Evolutionary conservation across 495 filamentous ascomycete species (phyloP).

Genomic region (Lasiosphaeria miniovina): DNA sequence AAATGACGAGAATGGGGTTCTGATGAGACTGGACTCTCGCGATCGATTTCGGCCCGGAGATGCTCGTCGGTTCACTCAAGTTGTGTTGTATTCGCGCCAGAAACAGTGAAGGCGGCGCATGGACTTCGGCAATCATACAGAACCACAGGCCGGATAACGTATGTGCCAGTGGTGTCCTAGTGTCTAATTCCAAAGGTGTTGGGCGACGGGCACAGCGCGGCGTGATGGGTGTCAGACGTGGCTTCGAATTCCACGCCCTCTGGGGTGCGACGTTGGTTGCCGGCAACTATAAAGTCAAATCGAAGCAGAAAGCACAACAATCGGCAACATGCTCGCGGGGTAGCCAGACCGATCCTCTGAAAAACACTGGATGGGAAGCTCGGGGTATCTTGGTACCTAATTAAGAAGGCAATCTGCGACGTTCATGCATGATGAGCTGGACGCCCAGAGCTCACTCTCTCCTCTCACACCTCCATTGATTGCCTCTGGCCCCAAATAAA

Average conservation of each 20-base stretch:
- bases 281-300: no score
- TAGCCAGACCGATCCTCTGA: neutral
- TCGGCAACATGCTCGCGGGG: neutral
- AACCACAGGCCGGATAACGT: no score
- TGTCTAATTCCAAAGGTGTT: no score
- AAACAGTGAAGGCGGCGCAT: no score
- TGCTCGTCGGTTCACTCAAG: no score
- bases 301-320: neutral
- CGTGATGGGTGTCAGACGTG: no score
- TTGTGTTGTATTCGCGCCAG: no score
- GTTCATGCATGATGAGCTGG: slow-evolving; percentile 36
- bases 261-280: no score
- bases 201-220: no score
- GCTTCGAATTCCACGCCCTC: no score
- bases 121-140: no score
- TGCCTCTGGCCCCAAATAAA: slow-evolving; percentile 3
- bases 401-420: slow-evolving; percentile 12
- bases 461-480: neutral
- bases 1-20: slow-evolving; percentile 22
- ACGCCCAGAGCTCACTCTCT: neutral
- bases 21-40: neutral
- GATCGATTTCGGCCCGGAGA: neutral
- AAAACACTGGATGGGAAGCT: neutral
- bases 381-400: neutral
- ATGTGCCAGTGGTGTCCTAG: no score